phyloP scores from a whole-genome alignment of 371 early-diverging fungal genomes.

The Mortierella sp. region DNA sequence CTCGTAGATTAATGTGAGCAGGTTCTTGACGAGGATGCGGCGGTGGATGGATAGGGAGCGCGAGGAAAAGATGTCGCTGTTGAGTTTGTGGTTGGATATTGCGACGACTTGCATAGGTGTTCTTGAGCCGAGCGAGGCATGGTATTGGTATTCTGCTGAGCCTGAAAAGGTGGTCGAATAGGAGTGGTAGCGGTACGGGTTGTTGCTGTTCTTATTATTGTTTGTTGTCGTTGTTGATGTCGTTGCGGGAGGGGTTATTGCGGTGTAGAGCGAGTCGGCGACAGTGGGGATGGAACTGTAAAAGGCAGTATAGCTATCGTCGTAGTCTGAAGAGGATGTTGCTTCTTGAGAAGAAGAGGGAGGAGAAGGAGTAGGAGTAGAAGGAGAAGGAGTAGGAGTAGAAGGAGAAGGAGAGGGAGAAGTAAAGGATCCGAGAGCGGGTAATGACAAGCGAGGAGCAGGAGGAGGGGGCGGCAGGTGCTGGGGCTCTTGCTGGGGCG shows the following conservation, averaged over 20 bases:
- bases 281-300: conserved; percentile 13
- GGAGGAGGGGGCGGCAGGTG: conserved; percentile 1
- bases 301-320: conserved; percentile 6
- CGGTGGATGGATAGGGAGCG: conserved; percentile 42
- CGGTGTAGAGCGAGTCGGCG: background rate
- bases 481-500: background rate
- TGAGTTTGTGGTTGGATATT: conserved; percentile 42
- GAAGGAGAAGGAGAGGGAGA: background rate
- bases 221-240: background rate
- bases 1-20: conserved; percentile 36
- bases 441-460: conserved; percentile 7
- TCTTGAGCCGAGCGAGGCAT: conserved; percentile 23
- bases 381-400: background rate
- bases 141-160: conserved; percentile 1
- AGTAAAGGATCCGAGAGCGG: background rate
- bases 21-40: conserved; percentile 44
- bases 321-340: background rate
- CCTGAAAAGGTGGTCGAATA: conserved; percentile 1
- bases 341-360: background rate
- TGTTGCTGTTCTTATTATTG: background rate
- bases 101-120: conserved; percentile 29
- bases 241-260: background rate
- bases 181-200: background rate
- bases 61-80: conserved; percentile 32
- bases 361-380: background rate